Base-by-base conservation (phyloP, 2,329 filamentous ascomycete species). In the Colletotrichum costaricense region DNA sequence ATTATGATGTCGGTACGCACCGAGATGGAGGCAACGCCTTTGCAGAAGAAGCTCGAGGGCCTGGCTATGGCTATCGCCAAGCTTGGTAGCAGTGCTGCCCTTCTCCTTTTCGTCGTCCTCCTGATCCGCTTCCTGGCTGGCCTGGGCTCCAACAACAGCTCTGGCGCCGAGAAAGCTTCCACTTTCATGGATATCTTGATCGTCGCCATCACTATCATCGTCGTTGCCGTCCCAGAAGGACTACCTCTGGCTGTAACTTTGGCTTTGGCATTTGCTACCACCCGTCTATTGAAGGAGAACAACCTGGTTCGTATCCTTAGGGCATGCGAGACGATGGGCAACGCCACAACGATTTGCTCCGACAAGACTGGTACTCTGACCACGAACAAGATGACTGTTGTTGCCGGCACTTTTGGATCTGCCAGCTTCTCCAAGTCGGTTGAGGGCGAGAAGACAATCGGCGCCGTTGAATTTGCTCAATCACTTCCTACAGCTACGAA, bases 71-170 rank as follows among this genome's bases (percentile, higher is more conserved):
- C 78, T 26, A 86, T 88, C 33, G 83, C 84, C 0, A 84, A 85
- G 76, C 79, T 86, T 38, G 89, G 88, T 33, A 90, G 92, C 77
- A 90, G 90, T 68, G 92, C 94, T 38, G 93, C 93, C 57, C 82
- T 93, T 16, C 82, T 95, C 8, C 86, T 96, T 24, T 96, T 97
- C 80, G 83, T 95, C 65, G 92, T 95, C 28, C 86, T 95, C 14
- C 90, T 95, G 78, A 94, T 96, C 84, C 92, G 94, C 78, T 96
- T 95, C 79, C 84, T 94, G 28, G 92, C 88, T 42, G 82, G 87
- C 19, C 86, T 96, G 8, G 88, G 88, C 5, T 78, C 83, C 46
- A 91, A 89, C 77, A 56, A 76, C 26, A 79, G 76, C 0, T 82
- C 84, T 0, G 84, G 90, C 1, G 85, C 89, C 0, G 82, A 88